Base-by-base conservation (phyloP, 805 yeast species). In the Ogataea pignaliae region DNA sequence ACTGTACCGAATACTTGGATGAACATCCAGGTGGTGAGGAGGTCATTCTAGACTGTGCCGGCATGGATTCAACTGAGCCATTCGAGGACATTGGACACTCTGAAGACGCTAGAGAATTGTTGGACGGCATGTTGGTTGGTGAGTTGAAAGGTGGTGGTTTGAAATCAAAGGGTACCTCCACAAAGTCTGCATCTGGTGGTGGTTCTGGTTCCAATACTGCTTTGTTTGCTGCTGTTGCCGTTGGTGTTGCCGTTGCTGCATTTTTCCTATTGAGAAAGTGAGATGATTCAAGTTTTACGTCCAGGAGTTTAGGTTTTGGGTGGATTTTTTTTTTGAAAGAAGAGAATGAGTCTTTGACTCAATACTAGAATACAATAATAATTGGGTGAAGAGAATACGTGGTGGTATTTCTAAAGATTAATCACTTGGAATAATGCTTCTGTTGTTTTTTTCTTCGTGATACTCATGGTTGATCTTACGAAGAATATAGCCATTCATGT, bases 61-160 rank as follows among this genome's bases (percentile, higher is more conserved):
- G 93, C 3, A 69, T 65, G 5, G 89, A 84, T 60, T 85, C 87
- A 32, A 77, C 88, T 29, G 84, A 78, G 59, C 80, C 83, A 21
- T 84, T 84, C 59, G 79, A 78, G 54, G 96, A 88, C 60, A 90
- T 93, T 62, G 99, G 99, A 31, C 99, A 93, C 70, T 88, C 98
- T 31, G 97, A 90, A 51, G 97, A 90, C 54, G 98, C 99, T 34
- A 81, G 82, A 55, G 93, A 84, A 56, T 73, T 84, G 54, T 72
- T 93, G 57, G 73, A 69, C 37, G 79, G 76, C 34, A 70, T 88
- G 60, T 71, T 76, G 54, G 76, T 93, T 46, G 99, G 99, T 53
- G 82, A 76, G 42, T 73, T 91, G 41, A 90, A 89, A 40, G 69
- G 69, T 59, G 86, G 81, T 39, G 81, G 76, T 37, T 75, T 75